Conservation (phyloP, 768 basidiomycete genomes). For the Mycena chlorophos region DNA sequence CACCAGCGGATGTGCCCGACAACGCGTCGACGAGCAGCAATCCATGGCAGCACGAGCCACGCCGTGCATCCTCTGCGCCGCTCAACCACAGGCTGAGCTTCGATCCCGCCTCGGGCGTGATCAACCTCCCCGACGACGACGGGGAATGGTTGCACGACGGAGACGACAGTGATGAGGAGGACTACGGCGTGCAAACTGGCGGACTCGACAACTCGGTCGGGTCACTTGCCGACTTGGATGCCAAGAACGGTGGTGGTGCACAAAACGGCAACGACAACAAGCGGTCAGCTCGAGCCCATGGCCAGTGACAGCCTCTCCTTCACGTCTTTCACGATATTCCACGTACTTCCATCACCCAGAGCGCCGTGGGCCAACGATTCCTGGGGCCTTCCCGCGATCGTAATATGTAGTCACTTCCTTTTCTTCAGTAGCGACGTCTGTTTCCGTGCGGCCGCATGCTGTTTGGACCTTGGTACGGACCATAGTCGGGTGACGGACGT, state of each 20-base stretch:
- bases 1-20: constrained; percentile 26
- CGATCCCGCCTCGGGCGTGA: constrained; percentile 85
- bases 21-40: constrained; percentile 37
- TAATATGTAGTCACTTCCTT: too few species aligned
- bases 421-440: constrained; percentile 25
- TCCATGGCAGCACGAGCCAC: constrained; percentile 62
- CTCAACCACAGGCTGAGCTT: constrained; percentile 73
- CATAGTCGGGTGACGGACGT: constrained; percentile 83
- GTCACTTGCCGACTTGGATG: constrained; percentile 16
- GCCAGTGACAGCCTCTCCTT: constrained; percentile 37
- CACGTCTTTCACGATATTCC: constrained; percentile 58
- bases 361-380: constrained; percentile 54
- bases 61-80: constrained; percentile 27
- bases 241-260: constrained; percentile 23
- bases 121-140: constrained; percentile 79
- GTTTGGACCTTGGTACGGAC: constrained; percentile 80
- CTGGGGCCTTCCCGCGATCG: constrained; percentile 57
- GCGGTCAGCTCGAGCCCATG: constrained; percentile 22
- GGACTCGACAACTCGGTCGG: constrained; percentile 32
- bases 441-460: constrained; percentile 37
- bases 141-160: constrained; percentile 62
- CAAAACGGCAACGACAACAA: constrained; percentile 15
- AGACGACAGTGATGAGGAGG: constrained; percentile 45
- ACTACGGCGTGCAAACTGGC: constrained; percentile 40
- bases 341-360: constrained; percentile 91